Evolutionary conservation across 768 basidiomycete species (phyloP).

Genomic region (Hygrophoropsis aurantiaca): DNA sequence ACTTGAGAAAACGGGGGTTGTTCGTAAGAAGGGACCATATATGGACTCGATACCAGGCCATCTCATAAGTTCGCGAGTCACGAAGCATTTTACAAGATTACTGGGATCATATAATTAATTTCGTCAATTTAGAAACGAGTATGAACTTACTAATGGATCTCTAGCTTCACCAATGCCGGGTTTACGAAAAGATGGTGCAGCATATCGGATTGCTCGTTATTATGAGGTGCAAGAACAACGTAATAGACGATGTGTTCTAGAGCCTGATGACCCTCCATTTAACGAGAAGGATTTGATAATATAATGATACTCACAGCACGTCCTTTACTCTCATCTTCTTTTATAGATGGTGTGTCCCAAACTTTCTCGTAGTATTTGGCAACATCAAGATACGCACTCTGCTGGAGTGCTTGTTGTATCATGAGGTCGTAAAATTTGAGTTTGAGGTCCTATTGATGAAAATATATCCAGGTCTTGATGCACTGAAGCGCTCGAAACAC

Average conservation of each 20-base stretch:
- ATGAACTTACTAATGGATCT: conserved; percentile 73
- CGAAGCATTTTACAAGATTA: conserved; percentile 92
- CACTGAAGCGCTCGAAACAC: conserved; percentile 1
- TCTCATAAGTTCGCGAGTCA: conserved; percentile 89
- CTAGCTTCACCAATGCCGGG: conserved; percentile 75
- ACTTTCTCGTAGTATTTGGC: conserved; percentile 96
- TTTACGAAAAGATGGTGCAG: conserved; percentile 82
- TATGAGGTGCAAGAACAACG: conserved; percentile 88
- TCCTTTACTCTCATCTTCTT: conserved; percentile 76
- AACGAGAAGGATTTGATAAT: conserved; percentile 4
- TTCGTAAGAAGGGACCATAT: conserved; percentile 81
- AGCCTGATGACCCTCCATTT: conserved; percentile 48
- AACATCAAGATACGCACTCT: conserved; percentile 85
- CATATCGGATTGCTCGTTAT: conserved; percentile 98
- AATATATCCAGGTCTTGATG: not conserved
- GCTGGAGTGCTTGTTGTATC: conserved; percentile 90
- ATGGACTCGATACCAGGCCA: conserved; percentile 93
- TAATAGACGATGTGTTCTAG: conserved; percentile 95
- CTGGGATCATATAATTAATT: conserved; percentile 41
- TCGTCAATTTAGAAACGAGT: not conserved
- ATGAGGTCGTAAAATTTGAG: conserved; percentile 95
- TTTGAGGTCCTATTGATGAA: conserved; percentile 77
- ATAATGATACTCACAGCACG: conserved; percentile 49
- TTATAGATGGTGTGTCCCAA: conserved; percentile 95
- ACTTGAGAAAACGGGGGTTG: conserved; percentile 76